Base-by-base conservation (phyloP, 768 basidiomycete species). In the Leucosporidium scottii region DNA sequence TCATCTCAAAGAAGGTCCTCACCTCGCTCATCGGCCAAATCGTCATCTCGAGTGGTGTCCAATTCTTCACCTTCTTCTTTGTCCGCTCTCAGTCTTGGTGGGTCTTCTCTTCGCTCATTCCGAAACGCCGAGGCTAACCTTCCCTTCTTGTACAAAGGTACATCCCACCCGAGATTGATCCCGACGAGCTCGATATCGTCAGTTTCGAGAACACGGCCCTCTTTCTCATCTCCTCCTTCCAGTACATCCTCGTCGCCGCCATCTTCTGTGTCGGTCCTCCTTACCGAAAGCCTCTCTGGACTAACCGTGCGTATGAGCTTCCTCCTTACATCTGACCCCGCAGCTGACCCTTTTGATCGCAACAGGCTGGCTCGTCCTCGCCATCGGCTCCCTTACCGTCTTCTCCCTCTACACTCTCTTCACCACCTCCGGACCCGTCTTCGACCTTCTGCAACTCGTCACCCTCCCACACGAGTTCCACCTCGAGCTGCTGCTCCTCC, bases 211-310 rank as follows among this genome's bases (percentile, higher is more conserved):
- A 99, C 77, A 86, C 96, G 8, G 85, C 84, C 34, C 79, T 99
- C 65, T 99, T 99, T 81, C 79, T 97, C 71, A 82, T 97, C 54
- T 97, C 96, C 15, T 96, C 92, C 69, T 98, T 98, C 85, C 96
- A 99, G 80, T 99, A 99, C 78, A 91, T 98, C 75, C 82, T 98
- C 59, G 90, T 96, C 12, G 96, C 94, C 18, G 94, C 88, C 0
- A 92, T 98, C 0, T 99, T 98, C 80, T 94, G 91, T 77, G 96
- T 98, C 72, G 96, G 96, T 0, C 93, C 93, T 4, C 96, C 96
- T 6, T 99, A 94, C 78, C 85, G 96, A 59, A 89, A 90, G 78
- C 84, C 92, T 30, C 90, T 98, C 83, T 92, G 89, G 85, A 90
- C 93, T 21, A 99, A 99, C 76, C 85, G 93, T 93, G 76, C 64